phyloP scores from a whole-genome alignment of 306 rosid species.

The Dicorynia guianensis region DNA sequence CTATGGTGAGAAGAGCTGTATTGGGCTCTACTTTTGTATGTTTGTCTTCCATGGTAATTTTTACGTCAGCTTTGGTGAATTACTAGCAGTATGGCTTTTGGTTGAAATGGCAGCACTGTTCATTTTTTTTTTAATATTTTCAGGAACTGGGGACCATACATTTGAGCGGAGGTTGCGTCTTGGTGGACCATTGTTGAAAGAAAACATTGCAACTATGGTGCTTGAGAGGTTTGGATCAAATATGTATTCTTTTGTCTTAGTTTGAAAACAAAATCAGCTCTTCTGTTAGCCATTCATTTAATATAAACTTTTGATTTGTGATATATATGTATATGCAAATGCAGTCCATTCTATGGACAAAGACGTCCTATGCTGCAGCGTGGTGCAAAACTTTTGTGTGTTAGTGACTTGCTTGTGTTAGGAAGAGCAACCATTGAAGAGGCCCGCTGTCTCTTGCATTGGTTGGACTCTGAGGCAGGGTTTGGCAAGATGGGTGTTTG shows the following conservation, averaged over 20 bases:
- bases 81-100: too few relatives aligned
- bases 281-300: constrained; percentile 6
- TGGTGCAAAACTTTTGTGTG: constrained; percentile 95
- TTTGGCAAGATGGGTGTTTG: constrained; percentile 98
- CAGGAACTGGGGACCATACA: constrained; percentile 96
- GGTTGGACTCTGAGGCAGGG: constrained; percentile 90
- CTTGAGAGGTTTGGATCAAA: constrained; percentile 81
- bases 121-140: background rate
- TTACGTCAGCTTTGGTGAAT: too few relatives aligned
- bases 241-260: constrained; percentile 21
- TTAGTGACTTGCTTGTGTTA: constrained; percentile 92
- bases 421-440: constrained; percentile 98
- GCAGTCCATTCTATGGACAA: constrained; percentile 98
- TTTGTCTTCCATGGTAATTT: too few relatives aligned
- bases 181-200: constrained; percentile 87
- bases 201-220: constrained; percentile 97
- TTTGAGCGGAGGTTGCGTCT: constrained; percentile 92
- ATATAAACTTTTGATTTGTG: constrained; percentile 26
- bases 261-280: constrained; percentile 11
- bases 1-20: too few relatives aligned
- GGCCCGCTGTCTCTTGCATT: constrained; percentile 88
- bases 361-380: constrained; percentile 90
- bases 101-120: background rate
- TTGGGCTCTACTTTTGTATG: too few relatives aligned
- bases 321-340: constrained; percentile 34